These are phyloP conservation scores for Epichloe typhina DNA, from an alignment of 2,329 filamentous ascomycete genomes.

Conservation along the genomic window DNA sequence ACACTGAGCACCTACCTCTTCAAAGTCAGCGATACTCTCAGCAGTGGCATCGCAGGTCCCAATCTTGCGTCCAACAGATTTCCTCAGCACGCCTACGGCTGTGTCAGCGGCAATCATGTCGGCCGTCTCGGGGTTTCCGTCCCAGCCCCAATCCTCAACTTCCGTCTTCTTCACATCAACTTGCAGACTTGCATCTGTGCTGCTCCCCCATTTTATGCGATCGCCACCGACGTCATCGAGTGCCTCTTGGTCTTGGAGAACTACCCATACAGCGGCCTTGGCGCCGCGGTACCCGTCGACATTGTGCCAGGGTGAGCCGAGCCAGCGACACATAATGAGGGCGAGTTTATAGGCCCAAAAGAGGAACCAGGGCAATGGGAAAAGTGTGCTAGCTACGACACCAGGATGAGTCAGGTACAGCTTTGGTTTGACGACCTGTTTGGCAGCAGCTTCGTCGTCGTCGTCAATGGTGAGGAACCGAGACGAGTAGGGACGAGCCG, in stretches of 20 bases:
- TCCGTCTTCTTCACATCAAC: slow-evolving; percentile 62
- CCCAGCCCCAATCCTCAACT: slow-evolving; percentile 74
- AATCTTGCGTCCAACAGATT: slow-evolving; percentile 44
- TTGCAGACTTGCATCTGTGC: slow-evolving; percentile 43
- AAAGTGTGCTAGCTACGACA: slow-evolving; percentile 68
- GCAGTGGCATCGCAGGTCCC: slow-evolving; percentile 45
- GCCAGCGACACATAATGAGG: slow-evolving; percentile 59
- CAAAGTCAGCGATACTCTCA: slow-evolving; percentile 48
- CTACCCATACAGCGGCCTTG: slow-evolving; percentile 63
- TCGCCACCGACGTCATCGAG: slow-evolving; percentile 43
- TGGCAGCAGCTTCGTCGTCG: slow-evolving; percentile 6
- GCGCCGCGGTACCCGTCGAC: slow-evolving; percentile 67
- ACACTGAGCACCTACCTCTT: slow-evolving; percentile 43
- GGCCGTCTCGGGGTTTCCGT: slow-evolving; percentile 40
- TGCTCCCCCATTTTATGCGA: slow-evolving; percentile 72
- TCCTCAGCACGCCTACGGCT: slow-evolving; percentile 33
- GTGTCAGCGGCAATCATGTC: slow-evolving; percentile 28
- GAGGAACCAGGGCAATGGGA: slow-evolving; percentile 59
- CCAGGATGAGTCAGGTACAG: slow-evolving; percentile 80
- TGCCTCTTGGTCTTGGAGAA: slow-evolving; percentile 50
- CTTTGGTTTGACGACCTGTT: slow-evolving; percentile 30
- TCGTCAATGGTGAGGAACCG: slow-evolving; percentile 36
- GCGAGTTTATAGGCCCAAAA: slow-evolving; percentile 53
- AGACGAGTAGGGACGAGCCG: slow-evolving; percentile 41
- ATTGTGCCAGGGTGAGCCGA: slow-evolving; percentile 83